A percentile compares a stretch with the other conserved stretches of the same genome.
Evolutionary conservation across 2,329 filamentous ascomycete genomes (phyloP).

Genomic region (Phialemoniopsis sp.): DNA sequence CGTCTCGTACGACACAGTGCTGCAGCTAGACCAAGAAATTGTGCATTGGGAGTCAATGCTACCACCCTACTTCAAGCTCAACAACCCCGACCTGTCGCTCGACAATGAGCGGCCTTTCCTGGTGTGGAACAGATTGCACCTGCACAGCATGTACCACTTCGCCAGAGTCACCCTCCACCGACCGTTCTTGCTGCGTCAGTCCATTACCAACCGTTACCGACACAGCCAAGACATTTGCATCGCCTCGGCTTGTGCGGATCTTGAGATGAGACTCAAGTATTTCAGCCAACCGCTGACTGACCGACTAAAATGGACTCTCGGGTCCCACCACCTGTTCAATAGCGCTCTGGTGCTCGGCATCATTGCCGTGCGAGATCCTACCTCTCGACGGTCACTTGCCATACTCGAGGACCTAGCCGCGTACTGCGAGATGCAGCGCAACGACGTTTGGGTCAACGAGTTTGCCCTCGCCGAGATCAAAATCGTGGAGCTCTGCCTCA

Average conservation of each 20-base stretch:
- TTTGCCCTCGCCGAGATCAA: constrained; percentile 34
- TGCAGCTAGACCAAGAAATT: constrained; percentile 26
- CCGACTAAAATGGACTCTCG: constrained; percentile 25
- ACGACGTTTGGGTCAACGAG: constrained; percentile 34
- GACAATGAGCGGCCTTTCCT: constrained; percentile 23
- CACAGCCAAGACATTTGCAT: constrained; percentile 34
- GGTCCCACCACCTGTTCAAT: constrained; percentile 34
- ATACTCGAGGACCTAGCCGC: constrained; percentile 31
- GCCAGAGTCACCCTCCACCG: constrained; percentile 32
- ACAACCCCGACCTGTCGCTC: constrained; percentile 21
- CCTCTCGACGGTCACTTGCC: constrained; percentile 18
- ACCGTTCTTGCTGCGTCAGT: constrained; percentile 30
- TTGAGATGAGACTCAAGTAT: constrained; percentile 27
- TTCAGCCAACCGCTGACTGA: constrained; percentile 23
- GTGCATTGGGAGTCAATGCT: constrained; percentile 22
- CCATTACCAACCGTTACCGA: constrained; percentile 31
- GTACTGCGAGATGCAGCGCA: constrained; percentile 33
- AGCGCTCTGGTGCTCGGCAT: constrained; percentile 32
- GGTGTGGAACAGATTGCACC: constrained; percentile 29
- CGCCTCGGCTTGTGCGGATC: constrained; percentile 32
- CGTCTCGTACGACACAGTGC: constrained; percentile 29
- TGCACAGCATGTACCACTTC: constrained; percentile 34
- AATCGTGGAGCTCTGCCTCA: constrained; percentile 34
- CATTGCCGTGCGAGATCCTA: constrained; percentile 26
- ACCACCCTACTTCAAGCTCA: constrained; percentile 26